A percentile compares a stretch with the other conserved stretches of the same genome.
phyloP scores from a whole-genome alignment of 495 filamentous ascomycete genomes.

The Parathielavia hyrcaniae region DNA sequence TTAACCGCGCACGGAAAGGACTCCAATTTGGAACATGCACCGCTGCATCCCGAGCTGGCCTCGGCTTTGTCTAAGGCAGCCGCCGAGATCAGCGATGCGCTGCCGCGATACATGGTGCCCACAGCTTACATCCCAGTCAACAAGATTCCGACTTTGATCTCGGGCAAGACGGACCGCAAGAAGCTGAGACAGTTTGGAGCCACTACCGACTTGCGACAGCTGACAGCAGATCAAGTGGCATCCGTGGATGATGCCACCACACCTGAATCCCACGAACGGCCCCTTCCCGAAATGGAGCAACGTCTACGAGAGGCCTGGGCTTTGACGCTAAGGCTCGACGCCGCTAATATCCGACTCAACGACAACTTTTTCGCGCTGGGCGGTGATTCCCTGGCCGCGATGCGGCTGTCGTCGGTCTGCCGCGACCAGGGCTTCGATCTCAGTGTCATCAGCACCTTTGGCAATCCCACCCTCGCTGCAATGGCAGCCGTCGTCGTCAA shows the following conservation, averaged over 20 bases:
- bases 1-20: not conserved
- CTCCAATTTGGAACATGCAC: constrained; percentile 4
- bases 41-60: constrained; percentile 6
- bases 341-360: constrained; percentile 9
- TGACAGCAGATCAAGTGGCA: not conserved
- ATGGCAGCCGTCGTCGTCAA: constrained; percentile 20
- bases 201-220: constrained; percentile 14
- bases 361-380: constrained; percentile 33
- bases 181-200: constrained; percentile 30
- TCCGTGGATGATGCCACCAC: not conserved
- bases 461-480: constrained; percentile 17
- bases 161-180: constrained; percentile 49
- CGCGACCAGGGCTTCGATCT: constrained; percentile 20
- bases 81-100: constrained; percentile 25
- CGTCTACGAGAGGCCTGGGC: constrained; percentile 17
- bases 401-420: constrained; percentile 25
- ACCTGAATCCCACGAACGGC: not conserved
- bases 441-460: constrained; percentile 23
- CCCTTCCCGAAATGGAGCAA: constrained; percentile 16
- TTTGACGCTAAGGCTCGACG: constrained; percentile 13
- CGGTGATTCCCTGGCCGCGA: constrained; percentile 32
- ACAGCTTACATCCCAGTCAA: constrained; percentile 33
- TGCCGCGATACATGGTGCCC: constrained; percentile 53
- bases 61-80: constrained; percentile 12
- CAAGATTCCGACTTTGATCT: constrained; percentile 37